These are phyloP conservation scores for Emergomyces africanus DNA, from an alignment of 2,329 filamentous ascomycete species.

Conservation along the genomic window DNA sequence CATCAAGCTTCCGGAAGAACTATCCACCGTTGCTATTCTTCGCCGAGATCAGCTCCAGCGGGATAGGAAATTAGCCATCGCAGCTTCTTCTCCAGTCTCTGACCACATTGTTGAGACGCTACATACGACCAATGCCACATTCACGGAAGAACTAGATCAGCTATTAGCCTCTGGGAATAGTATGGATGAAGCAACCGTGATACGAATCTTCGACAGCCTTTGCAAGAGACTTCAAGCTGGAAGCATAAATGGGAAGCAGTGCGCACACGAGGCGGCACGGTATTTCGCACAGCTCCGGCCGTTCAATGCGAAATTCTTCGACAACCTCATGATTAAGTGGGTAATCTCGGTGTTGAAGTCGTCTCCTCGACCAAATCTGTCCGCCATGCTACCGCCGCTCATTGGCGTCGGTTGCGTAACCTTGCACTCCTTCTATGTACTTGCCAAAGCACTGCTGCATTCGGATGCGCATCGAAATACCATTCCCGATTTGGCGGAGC, in stretches of 20 bases:
- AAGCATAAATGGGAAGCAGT: slow-evolving; percentile 17
- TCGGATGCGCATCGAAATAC: slow-evolving; percentile 12
- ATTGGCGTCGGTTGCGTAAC: slow-evolving; percentile 35
- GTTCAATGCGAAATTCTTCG: slow-evolving; percentile 33
- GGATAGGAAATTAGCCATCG: slow-evolving; percentile 30
- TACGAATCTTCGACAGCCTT: slow-evolving; percentile 30
- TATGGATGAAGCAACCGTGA: slow-evolving; percentile 34
- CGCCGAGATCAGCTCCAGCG: slow-evolving; percentile 33
- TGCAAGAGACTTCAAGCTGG: slow-evolving; percentile 23
- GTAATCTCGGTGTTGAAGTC: slow-evolving; percentile 26
- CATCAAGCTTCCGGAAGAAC: slow-evolving; percentile 26
- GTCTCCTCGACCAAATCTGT: slow-evolving; percentile 20
- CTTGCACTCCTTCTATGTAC: slow-evolving; percentile 26
- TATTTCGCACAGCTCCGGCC: slow-evolving; percentile 32
- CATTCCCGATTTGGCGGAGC: slow-evolving; percentile 17
- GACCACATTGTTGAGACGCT: slow-evolving; percentile 33
- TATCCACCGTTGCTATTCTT: slow-evolving; percentile 28
- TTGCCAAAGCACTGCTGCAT: slow-evolving; percentile 22
- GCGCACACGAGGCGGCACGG: slow-evolving; percentile 25
- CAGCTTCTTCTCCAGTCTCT: slow-evolving; percentile 36
- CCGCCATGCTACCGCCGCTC: slow-evolving; percentile 26
- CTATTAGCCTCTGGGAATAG: slow-evolving; percentile 32
- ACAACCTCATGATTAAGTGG: slow-evolving; percentile 32
- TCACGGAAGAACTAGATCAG: slow-evolving; percentile 34
- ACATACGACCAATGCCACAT: slow-evolving; percentile 26